These are phyloP conservation scores for Phytophthora ramorum DNA, from an alignment of 352 stramenopile species.

Conservation along the genomic window DNA sequence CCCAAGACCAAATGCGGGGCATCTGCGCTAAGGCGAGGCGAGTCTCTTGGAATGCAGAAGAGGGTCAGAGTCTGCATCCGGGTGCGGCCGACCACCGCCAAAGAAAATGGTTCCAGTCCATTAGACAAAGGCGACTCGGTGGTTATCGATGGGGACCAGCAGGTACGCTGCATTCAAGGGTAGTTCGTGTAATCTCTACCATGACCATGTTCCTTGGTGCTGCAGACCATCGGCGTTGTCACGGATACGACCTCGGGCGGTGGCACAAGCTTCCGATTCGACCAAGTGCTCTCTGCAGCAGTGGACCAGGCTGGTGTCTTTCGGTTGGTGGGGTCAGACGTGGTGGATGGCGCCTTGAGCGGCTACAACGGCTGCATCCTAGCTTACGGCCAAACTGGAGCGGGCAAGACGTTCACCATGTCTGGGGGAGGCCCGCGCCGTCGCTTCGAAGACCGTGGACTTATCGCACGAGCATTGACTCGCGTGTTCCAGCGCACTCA, in stretches of 20 bases:
- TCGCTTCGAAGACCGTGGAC: conserved; percentile 66
- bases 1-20: conserved; percentile 15
- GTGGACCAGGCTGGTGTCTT: conserved; percentile 67
- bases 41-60: conserved; percentile 53
- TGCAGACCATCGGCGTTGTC: conserved; percentile 65
- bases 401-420: conserved; percentile 83
- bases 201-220: conserved; percentile 3
- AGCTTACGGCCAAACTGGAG: conserved; percentile 78
- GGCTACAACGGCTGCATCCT: conserved; percentile 85
- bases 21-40: background rate
- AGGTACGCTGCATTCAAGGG: conserved; percentile 29
- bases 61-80: conserved; percentile 77
- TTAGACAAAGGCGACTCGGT: conserved; percentile 34
- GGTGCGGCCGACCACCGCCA: conserved; percentile 49
- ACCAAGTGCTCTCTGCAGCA: conserved; percentile 56
- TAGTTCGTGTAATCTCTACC: background rate
- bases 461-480: conserved; percentile 66
- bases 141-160: conserved; percentile 51
- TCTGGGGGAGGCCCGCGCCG: conserved; percentile 53
- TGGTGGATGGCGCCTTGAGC: conserved; percentile 65
- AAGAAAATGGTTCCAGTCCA: conserved; percentile 7
- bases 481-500: conserved; percentile 61
- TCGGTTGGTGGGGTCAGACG: conserved; percentile 43
- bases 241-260: conserved; percentile 57
- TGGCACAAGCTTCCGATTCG: conserved; percentile 71